Conservation (phyloP, 139 green algal genomes). For the Dunaliella primolecta region DNA sequence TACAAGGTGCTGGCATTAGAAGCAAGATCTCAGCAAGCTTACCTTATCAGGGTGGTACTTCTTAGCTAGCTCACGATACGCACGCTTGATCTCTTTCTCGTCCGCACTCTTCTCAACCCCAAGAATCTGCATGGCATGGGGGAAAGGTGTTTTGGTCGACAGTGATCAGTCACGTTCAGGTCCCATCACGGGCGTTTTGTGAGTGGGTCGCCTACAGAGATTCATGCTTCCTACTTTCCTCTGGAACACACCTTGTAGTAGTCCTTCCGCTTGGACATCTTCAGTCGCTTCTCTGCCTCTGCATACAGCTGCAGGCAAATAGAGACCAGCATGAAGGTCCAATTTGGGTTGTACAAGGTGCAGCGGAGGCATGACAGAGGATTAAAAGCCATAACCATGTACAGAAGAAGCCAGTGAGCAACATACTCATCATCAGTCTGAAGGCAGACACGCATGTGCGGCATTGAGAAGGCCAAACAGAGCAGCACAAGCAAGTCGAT, state of each 20-base stretch:
- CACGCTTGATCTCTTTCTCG: constrained; percentile 65
- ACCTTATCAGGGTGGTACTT: constrained; percentile 78
- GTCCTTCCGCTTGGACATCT: constrained; percentile 56
- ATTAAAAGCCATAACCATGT: not conserved
- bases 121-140: constrained; percentile 43
- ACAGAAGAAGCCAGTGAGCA: not conserved
- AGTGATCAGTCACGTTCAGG: too few relatives aligned
- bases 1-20: too few relatives aligned
- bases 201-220: too few relatives aligned
- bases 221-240: too few relatives aligned
- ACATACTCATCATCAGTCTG: not conserved
- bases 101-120: constrained; percentile 46
- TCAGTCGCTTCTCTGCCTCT: constrained; percentile 45
- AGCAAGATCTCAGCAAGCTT: not conserved
- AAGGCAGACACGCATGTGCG: not conserved
- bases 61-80: constrained; percentile 68
- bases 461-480: not conserved
- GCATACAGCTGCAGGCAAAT: constrained; percentile 18
- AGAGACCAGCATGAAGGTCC: not conserved
- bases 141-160: too few relatives aligned
- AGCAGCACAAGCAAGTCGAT: not conserved
- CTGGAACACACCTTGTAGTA: constrained; percentile 75
- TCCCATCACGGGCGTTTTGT: too few relatives aligned
- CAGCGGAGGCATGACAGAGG: not conserved
- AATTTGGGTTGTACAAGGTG: too few relatives aligned